Base-by-base conservation (phyloP, 805 yeast species). In the Clavispora carvajalis region DNA sequence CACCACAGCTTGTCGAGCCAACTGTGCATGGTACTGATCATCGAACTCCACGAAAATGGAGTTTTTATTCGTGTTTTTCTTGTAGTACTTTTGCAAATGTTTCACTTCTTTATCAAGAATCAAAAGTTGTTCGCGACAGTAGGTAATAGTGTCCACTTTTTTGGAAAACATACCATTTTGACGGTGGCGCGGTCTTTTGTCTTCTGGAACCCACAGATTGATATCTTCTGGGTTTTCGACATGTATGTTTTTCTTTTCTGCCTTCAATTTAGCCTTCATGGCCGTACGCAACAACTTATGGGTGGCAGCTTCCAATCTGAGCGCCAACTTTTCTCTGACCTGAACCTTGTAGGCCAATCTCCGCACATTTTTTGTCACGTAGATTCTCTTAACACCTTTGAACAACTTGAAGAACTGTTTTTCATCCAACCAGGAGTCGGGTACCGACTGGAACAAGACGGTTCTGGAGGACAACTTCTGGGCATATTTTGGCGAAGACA, bases 401-500 rank as follows among this genome's bases (percentile, higher is more conserved):
- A 88, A 90, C 42, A 90, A 58, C 56, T 82, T 82, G 52, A 76
- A 69, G 45, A 91, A 77, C 52, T 85, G 88, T 41, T 73, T 69
- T 56, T 84, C 95, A 57, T 79, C 80, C 43, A 87, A 67, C 53
- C 78, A 77, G 43, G 80, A 76, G 42, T 81, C 77, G 9, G 97
- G 93, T 5, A 89, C 91, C 7, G 85, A 77, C 63, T 85, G 95
- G 61, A 90, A 80, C 37, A 91, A 69, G 1, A 91, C 87, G 2
- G 91, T 84, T 59, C 95, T 79, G 10, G 91, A 82, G 12, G 91
- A 75, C 26, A 85, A 60, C 51, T 79, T 80, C 44, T 74, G 72
- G 31, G 95, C 85, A 58, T 87, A 87, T 46, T 79, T 74, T 15
- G 96, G 95, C 8, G 95, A 77, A 1, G 96, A 74, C 41, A 88